Conservation (phyloP, 257 asterid genomes). For the Nicotiana knightiana region DNA sequence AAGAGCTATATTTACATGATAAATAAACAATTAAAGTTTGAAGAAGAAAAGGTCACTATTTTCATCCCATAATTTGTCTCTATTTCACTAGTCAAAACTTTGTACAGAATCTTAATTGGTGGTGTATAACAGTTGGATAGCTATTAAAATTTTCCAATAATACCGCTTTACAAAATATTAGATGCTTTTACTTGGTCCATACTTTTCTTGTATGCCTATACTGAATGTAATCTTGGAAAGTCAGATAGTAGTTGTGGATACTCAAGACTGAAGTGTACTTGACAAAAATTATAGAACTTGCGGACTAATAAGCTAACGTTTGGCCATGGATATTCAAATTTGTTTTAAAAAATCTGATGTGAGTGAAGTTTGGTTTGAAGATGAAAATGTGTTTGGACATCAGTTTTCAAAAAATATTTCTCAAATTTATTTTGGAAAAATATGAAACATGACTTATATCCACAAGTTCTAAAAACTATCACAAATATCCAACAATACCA, state of each 20-base stretch:
- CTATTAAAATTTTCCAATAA: background rate
- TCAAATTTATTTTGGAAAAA: too few species aligned
- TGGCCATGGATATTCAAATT: too few species aligned
- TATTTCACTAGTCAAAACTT: background rate
- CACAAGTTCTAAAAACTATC: too few species aligned
- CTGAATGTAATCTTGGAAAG: background rate
- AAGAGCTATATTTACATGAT: too few species aligned
- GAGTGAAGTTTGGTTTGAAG: too few species aligned
- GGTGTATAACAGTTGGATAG: background rate
- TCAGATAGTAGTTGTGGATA: background rate
- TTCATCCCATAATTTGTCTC: background rate
- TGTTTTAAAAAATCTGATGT: too few species aligned
- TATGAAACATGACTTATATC: too few species aligned
- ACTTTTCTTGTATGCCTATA: background rate
- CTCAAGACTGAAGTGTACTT: background rate
- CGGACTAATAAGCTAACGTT: background rate
- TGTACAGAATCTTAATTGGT: background rate
- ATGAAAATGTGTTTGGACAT: too few species aligned
- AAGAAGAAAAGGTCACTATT: background rate
- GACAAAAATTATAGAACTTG: background rate
- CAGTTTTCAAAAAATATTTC: too few species aligned
- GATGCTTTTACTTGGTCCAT: background rate
- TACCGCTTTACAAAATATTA: background rate
- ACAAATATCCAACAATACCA: too few species aligned
- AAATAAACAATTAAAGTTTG: too few species aligned